A percentile compares a stretch with the other conserved stretches of the same genome.
Conservation (phyloP, 2,329 filamentous ascomycete genomes). For the Cladophialophora immunda region DNA sequence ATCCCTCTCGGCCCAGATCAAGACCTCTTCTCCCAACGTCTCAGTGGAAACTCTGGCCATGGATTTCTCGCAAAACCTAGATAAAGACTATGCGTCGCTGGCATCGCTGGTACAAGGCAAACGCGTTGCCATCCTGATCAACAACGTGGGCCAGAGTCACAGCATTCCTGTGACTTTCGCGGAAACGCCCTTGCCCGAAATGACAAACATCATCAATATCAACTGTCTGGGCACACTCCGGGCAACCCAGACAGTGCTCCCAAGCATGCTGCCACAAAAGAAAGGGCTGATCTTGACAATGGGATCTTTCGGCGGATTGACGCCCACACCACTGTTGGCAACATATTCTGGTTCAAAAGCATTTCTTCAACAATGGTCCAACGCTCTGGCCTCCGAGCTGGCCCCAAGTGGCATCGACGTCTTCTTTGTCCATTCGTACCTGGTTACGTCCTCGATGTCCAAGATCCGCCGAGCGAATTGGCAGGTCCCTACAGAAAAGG, state of each 20-base stretch:
- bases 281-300: slow-evolving; percentile 93
- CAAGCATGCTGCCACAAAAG: slow-evolving; percentile 83
- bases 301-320: slow-evolving; percentile 93
- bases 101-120: slow-evolving; percentile 73
- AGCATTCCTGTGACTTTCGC: slow-evolving; percentile 89
- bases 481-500: slow-evolving; percentile 80
- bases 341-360: slow-evolving; percentile 98
- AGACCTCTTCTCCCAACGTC: slow-evolving; percentile 71
- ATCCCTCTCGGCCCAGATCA: slow-evolving; percentile 77
- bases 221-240: slow-evolving; percentile 92
- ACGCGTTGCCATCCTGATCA: slow-evolving; percentile 87
- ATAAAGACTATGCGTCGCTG: slow-evolving; percentile 81
- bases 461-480: slow-evolving; percentile 84
- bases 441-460: slow-evolving; percentile 96
- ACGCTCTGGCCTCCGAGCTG: slow-evolving; percentile 83
- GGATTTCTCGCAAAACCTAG: slow-evolving; percentile 78
- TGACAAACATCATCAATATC: slow-evolving; percentile 90
- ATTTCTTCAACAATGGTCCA: slow-evolving; percentile 96
- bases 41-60: slow-evolving; percentile 84
- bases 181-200: slow-evolving; percentile 78
- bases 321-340: slow-evolving; percentile 89
- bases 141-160: slow-evolving; percentile 97
- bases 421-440: slow-evolving; percentile 89
- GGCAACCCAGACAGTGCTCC: slow-evolving; percentile 84
- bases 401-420: slow-evolving; percentile 82